Conservation (phyloP, 257 asterid species). For the Primulina eburnea region DNA sequence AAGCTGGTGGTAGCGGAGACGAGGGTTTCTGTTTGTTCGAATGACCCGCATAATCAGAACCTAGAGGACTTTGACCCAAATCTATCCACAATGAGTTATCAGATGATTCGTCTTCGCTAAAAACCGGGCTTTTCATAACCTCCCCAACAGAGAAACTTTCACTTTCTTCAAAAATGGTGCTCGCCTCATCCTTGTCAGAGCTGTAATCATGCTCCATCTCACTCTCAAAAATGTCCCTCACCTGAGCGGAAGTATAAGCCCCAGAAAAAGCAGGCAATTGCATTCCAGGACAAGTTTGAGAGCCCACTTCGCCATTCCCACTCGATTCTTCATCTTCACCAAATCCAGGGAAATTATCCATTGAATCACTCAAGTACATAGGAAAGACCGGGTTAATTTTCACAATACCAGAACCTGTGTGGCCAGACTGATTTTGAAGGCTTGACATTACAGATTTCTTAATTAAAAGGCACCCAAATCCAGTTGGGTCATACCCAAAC, state of each 20-base stretch:
- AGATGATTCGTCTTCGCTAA: slow-evolving; percentile 95
- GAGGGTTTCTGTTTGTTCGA: slow-evolving; percentile 50
- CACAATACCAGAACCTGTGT: slow-evolving; percentile 93
- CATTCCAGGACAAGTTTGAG: slow-evolving; percentile 58
- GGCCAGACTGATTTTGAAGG: slow-evolving; percentile 92
- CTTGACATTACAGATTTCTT: slow-evolving; percentile 92
- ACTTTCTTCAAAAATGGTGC: slow-evolving; percentile 91
- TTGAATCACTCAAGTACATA: slow-evolving; percentile 79
- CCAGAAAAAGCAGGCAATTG: slow-evolving; percentile 99
- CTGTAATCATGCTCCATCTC: slow-evolving; percentile 90
- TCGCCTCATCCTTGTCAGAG: slow-evolving; percentile 89
- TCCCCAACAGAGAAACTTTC: slow-evolving; percentile 93
- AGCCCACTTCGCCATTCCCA: slow-evolving; percentile 51
- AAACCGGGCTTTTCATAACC: slow-evolving; percentile 91
- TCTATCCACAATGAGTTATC: slow-evolving; percentile 98
- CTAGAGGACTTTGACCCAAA: slow-evolving; percentile 89
- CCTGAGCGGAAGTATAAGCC: slow-evolving; percentile 94
- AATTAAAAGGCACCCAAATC: slow-evolving; percentile 94
- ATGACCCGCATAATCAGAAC: slow-evolving; percentile 61
- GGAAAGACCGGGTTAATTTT: slow-evolving; percentile 91
- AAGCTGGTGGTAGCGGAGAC: slow-evolving; percentile 80
- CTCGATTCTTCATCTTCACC: slow-evolving; percentile 61
- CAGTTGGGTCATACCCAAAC: slow-evolving; percentile 96
- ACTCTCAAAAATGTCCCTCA: slow-evolving; percentile 83
- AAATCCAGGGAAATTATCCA: slow-evolving; percentile 84